Evolutionary conservation across 169 alveolate species (phyloP).

Genomic region (Plasmodium ovale): DNA sequence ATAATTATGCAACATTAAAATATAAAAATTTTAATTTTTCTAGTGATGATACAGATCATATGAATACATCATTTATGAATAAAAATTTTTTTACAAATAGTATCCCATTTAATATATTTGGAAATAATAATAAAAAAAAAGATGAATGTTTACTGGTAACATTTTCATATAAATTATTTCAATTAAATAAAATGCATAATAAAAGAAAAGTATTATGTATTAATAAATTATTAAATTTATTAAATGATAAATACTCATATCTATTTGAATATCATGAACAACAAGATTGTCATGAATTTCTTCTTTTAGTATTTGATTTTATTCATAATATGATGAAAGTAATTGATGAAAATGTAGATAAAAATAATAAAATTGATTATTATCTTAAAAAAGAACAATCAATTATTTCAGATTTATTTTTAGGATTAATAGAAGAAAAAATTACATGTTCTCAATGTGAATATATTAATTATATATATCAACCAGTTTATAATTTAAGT

Average conservation of each 20-base stretch:
- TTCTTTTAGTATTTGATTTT: conserved; percentile 46
- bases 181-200: conserved; percentile 64
- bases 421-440: conserved; percentile 74
- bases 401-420: conserved; percentile 48
- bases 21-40: conserved; percentile 37
- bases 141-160: conserved; percentile 40
- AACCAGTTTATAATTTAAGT: conserved; percentile 61
- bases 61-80: conserved; percentile 53
- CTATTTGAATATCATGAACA: conserved; percentile 69
- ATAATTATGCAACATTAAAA: conserved; percentile 50
- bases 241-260: conserved; percentile 59
- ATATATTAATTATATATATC: conserved; percentile 59
- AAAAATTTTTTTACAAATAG: conserved; percentile 68
- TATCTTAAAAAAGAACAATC: conserved; percentile 62
- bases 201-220: conserved; percentile 27
- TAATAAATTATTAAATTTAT: conserved; percentile 47
- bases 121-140: conserved; percentile 66
- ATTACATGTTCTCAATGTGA: conserved; percentile 68
- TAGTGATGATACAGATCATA: conserved; percentile 59
- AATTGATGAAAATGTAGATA: conserved; percentile 51
- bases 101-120: conserved; percentile 67
- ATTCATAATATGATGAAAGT: conserved; percentile 69
- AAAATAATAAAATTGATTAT: conserved; percentile 53
- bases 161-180: conserved; percentile 44
- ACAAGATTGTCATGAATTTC: conserved; percentile 75